Percentiles rank a stretch among this genome's conserved stretches.
Evolutionary conservation across 2,329 filamentous ascomycete genomes (phyloP).

Genomic region (Xylariaceae sp.): DNA sequence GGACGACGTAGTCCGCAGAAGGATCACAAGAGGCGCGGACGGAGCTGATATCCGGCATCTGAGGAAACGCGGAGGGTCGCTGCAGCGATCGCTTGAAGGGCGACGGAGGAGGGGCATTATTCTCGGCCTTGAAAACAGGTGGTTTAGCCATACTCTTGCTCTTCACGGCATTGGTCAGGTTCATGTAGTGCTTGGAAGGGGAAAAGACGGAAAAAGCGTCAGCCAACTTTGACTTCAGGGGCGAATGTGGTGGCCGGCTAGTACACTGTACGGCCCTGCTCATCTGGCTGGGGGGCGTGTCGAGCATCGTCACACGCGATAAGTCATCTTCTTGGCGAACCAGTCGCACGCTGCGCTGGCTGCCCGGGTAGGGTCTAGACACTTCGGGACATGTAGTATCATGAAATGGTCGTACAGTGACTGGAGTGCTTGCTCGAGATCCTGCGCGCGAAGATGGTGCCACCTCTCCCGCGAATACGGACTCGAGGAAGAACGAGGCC

Average conservation of each 20-base stretch:
- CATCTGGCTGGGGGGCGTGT: slow-evolving; percentile 27
- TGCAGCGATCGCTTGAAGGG: slow-evolving; percentile 45
- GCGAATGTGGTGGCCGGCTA: slow-evolving; percentile 21
- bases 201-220: slow-evolving; percentile 27
- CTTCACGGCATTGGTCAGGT: slow-evolving; percentile 42
- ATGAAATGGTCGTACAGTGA: slow-evolving; percentile 54
- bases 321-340: slow-evolving; percentile 34
- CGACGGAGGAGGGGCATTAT: slow-evolving; percentile 51
- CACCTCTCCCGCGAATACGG: slow-evolving; percentile 61
- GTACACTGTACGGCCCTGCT: neutral
- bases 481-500: slow-evolving; percentile 73
- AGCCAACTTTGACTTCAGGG: slow-evolving; percentile 32
- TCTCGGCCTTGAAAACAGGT: slow-evolving; percentile 43
- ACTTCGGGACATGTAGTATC: slow-evolving; percentile 23
- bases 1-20: slow-evolving; percentile 73
- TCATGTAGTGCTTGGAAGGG: slow-evolving; percentile 38
- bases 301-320: slow-evolving; percentile 24
- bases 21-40: slow-evolving; percentile 62
- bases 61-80: slow-evolving; percentile 65
- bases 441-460: slow-evolving; percentile 51
- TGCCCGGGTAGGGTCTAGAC: slow-evolving; percentile 29
- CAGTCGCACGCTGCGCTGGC: slow-evolving; percentile 43
- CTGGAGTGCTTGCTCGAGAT: slow-evolving; percentile 64
- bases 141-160: slow-evolving; percentile 46
- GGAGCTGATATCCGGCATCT: slow-evolving; percentile 67